Evolutionary conservation across 2,329 filamentous ascomycete genomes (phyloP), one percentile per base, ranked within the genome.

Genomic region (Colletotrichum theobromicola): DNA sequence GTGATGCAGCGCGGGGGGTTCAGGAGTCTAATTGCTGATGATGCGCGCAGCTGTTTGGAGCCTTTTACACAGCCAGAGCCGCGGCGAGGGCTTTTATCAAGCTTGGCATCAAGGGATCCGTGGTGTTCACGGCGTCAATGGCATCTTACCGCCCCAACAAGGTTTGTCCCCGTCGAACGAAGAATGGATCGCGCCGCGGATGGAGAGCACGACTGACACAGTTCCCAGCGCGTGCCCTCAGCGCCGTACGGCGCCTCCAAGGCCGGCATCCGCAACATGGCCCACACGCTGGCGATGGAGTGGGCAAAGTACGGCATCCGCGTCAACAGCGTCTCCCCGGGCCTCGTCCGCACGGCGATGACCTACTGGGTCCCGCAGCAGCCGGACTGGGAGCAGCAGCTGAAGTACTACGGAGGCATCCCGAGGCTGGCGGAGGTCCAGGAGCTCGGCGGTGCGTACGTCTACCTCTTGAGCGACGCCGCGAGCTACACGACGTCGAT

Each of bases 401-500:
- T 91, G 82, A 87, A 89, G 80, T 90, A 91, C 78, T 90, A 90
- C 77, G 88, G 89, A 4, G 89, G 89, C 5, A 90, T 91, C 83
- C 89, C 88, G 5, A 81, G 89, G 32, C 76, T 91, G 28, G 71
- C 71, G 2, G 71, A 74, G 67, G 71, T 74, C 18, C 66, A 88
- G 76, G 89, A 91, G 80, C 80, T 91, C 3, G 88, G 88, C 3
- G 88, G 89, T 16, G 89, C 89, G 1, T 91, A 90, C 76, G 88
- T 90, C 6, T 91, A 90, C 76, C 79, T 91, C 70, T 79, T 91
- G n/a, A 87, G 84, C 70, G 89, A 91, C 71, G 84, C 85, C 10
- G 86, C 87, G n/a, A 85, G 82, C 37, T 88, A 88, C 77, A 89
- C 87, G 6, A 88, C 87, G 2, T 84, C 83, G 61, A 88, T 88